Evolutionary conservation across 1,139 yeast species (phyloP).

Genomic region (Blastobotrys petasosporus): DNA sequence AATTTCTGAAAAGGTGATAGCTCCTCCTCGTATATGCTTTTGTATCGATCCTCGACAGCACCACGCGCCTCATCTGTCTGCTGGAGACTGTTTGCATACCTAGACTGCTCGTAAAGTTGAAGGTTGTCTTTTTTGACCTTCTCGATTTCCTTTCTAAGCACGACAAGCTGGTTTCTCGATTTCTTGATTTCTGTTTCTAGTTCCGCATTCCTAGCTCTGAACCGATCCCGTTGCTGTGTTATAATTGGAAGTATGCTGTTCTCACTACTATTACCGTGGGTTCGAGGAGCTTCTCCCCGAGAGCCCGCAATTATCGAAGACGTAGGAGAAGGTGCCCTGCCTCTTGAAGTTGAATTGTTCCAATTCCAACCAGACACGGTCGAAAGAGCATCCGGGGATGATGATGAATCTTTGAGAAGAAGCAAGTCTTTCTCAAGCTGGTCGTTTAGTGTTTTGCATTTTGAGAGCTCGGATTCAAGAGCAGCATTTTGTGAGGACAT

Average conservation of each 20-base stretch:
- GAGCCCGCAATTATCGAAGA: neutral
- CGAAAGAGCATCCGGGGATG: conserved; percentile 47
- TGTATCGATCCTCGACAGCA: conserved; percentile 54
- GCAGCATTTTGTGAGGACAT: conserved; percentile 38
- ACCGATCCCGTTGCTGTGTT: conserved; percentile 91
- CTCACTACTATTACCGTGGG: conserved; percentile 22
- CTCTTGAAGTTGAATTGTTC: conserved; percentile 8
- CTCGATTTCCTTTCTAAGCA: conserved; percentile 59
- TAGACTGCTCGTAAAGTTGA: conserved; percentile 72
- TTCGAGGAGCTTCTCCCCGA: neutral
- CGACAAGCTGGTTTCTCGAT: conserved; percentile 48
- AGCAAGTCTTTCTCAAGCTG: conserved; percentile 66
- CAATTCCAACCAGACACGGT: conserved; percentile 35
- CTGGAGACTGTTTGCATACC: conserved; percentile 52
- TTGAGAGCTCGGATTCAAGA: conserved; percentile 39
- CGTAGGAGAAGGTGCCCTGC: conserved; percentile 10
- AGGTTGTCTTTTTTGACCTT: conserved; percentile 66
- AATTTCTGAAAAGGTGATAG: conserved; percentile 82
- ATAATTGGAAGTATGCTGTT: conserved; percentile 73
- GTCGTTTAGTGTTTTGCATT: conserved; percentile 42
- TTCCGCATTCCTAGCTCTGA: conserved; percentile 72
- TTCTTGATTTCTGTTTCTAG: conserved; percentile 75
- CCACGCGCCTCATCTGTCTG: conserved; percentile 9
- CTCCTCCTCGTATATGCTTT: conserved; percentile 65
- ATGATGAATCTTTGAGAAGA: conserved; percentile 19